These are phyloP conservation scores for Scorias spongiosa DNA, from an alignment of 2,329 filamentous ascomycete genomes.

Conservation along the genomic window DNA sequence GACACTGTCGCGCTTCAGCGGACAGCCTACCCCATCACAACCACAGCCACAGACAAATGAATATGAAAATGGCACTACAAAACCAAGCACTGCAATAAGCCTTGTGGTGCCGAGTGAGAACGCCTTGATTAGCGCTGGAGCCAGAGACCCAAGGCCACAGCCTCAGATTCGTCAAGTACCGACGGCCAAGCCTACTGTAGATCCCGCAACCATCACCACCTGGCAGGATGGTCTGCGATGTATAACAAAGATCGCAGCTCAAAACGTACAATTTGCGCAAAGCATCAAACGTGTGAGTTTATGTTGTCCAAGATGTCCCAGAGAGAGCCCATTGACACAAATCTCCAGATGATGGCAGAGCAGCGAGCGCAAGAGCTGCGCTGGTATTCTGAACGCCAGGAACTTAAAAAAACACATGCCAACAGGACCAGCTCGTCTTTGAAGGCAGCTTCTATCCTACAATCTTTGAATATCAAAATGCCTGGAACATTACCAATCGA, in stretches of 20 bases:
- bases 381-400: constrained; percentile 30
- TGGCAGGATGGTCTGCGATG: constrained; percentile 33
- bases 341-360: constrained; percentile 40
- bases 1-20: constrained; percentile 16
- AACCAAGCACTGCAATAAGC: no score
- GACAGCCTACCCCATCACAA: constrained; percentile 1
- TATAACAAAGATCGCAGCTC: constrained; percentile 30
- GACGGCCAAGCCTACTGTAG: constrained; percentile 19
- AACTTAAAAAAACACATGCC: constrained; percentile 18
- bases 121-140: not conserved
- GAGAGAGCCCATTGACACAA: constrained; percentile 10
- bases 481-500: constrained; percentile 2
- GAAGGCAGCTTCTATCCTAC: constrained; percentile 18
- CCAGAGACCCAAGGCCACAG: not conserved
- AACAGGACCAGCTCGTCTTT: constrained; percentile 13
- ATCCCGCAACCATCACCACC: constrained; percentile 32
- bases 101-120: no score
- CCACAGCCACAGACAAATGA: not conserved
- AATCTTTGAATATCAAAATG: constrained; percentile 9
- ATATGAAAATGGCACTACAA: no score
- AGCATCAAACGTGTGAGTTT: constrained; percentile 25
- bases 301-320: not conserved
- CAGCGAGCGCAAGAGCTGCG: constrained; percentile 48
- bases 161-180: constrained; percentile 8
- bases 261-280: constrained; percentile 27